phyloP scores from a whole-genome alignment of 129 eudicot genomes.

The Ambrosia artemisiifolia region DNA sequence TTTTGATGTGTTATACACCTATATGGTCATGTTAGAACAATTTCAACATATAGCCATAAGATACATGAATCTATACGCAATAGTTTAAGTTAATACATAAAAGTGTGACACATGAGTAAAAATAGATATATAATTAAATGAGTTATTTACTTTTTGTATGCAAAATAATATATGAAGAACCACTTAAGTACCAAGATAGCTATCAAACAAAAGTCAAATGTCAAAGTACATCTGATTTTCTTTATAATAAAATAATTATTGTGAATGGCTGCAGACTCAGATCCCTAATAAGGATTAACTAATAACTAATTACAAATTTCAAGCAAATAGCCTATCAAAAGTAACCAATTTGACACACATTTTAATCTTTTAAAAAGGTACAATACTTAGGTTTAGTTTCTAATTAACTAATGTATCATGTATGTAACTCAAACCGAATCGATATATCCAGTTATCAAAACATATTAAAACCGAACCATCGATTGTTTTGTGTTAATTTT shows the following conservation, averaged over 20 bases:
- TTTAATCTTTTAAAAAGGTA: background rate
- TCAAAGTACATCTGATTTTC: background rate
- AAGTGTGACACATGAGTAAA: background rate
- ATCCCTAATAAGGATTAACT: background rate
- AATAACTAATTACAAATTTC: too few species aligned
- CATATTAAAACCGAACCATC: background rate
- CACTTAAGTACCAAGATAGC: too few species aligned
- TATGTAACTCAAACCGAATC: background rate
- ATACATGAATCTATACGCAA: background rate
- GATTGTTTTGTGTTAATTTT: background rate
- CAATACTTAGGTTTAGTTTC: background rate
- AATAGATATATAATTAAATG: background rate
- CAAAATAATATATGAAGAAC: too few species aligned
- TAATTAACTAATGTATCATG: background rate
- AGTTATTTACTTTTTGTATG: background rate
- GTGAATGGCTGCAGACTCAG: constrained; percentile 1
- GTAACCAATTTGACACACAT: too few species aligned
- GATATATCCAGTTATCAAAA: background rate
- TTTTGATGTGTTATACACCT: too few species aligned
- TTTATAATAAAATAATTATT: background rate
- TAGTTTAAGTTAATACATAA: background rate
- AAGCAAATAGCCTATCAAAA: too few species aligned
- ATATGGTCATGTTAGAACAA: too few species aligned
- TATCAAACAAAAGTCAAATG: constrained; percentile 9
- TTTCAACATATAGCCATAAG: background rate